phyloP scores from a whole-genome alignment of 2,329 filamentous ascomycete species.

The Emericellopsis cladophorae region DNA sequence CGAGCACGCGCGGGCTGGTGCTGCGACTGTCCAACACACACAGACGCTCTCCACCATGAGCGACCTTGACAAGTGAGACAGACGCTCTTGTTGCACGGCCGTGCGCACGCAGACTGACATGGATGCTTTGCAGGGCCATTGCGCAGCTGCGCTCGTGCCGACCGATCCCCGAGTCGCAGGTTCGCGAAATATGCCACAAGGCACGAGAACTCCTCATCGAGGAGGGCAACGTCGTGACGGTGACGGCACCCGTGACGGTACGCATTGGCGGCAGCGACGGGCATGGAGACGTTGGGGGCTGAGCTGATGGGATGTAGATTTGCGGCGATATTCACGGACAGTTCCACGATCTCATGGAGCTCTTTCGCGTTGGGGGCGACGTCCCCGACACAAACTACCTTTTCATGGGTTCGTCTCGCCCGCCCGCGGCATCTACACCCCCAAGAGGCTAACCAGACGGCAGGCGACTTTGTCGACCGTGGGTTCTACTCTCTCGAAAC shows the following conservation, averaged over 20 bases:
- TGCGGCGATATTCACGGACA: slow-evolving; percentile 96
- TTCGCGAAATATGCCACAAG: slow-evolving; percentile 94
- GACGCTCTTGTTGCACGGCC: background rate
- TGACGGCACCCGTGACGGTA: slow-evolving; percentile 89
- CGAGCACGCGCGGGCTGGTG: slow-evolving; percentile 7
- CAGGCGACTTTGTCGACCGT: slow-evolving; percentile 92
- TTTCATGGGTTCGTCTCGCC: slow-evolving; percentile 65
- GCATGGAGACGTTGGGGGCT: background rate
- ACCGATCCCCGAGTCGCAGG: slow-evolving; percentile 88
- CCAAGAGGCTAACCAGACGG: background rate
- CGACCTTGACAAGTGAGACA: slow-evolving; percentile 77
- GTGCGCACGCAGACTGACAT: background rate
- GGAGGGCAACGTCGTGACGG: slow-evolving; percentile 92
- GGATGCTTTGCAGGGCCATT: slow-evolving; percentile 55
- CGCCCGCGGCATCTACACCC: background rate
- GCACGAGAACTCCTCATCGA: slow-evolving; percentile 92
- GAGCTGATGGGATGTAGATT: slow-evolving; percentile 41
- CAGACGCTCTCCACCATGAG: slow-evolving; percentile 49
- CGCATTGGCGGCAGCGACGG: slow-evolving; percentile 8
- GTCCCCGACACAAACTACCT: slow-evolving; percentile 94
- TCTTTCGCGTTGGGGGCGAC: slow-evolving; percentile 86
- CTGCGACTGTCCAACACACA: slow-evolving; percentile 4
- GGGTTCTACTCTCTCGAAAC: slow-evolving; percentile 97
- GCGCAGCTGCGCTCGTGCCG: slow-evolving; percentile 90
- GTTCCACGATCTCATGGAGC: slow-evolving; percentile 94